Conservation (phyloP, 1,284 basidiomycete genomes). For the Melampsora occidentalis region DNA sequence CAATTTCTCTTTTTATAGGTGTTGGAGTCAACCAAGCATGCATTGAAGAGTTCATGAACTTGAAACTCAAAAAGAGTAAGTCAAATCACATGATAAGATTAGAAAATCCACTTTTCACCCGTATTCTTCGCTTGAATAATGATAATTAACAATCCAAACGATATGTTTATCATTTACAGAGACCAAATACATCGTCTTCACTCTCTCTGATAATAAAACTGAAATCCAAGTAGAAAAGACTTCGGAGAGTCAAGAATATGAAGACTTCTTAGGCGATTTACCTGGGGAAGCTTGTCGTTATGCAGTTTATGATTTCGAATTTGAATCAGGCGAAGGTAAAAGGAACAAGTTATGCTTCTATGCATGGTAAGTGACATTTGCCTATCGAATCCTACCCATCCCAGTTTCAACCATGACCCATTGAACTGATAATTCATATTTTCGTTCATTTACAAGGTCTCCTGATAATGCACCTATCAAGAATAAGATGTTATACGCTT, state of each 20-base stretch:
- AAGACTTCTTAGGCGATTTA: slow-evolving; percentile 72
- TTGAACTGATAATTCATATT: too few species aligned
- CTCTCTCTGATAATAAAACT: slow-evolving; percentile 64
- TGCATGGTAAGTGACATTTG: slow-evolving; percentile 63
- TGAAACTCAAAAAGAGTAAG: slow-evolving; percentile 74
- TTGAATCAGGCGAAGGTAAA: slow-evolving; percentile 72
- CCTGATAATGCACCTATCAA: slow-evolving; percentile 84
- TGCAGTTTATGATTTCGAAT: slow-evolving; percentile 91
- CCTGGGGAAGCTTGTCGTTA: slow-evolving; percentile 76
- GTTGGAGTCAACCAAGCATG: slow-evolving; percentile 65
- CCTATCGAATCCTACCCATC: not conserved
- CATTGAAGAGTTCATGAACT: slow-evolving; percentile 65
- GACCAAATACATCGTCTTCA: slow-evolving; percentile 82
- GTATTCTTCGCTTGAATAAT: not conserved
- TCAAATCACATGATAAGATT: not conserved
- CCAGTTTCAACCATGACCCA: not conserved
- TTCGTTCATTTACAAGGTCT: slow-evolving; percentile 61
- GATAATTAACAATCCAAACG: not conserved
- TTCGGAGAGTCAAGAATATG: slow-evolving; percentile 62
- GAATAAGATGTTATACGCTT: slow-evolving; percentile 91
- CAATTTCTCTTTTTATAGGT: slow-evolving; percentile 66
- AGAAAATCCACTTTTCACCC: not conserved
- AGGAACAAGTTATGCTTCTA: slow-evolving; percentile 87
- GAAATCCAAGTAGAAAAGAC: slow-evolving; percentile 75
- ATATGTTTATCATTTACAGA: slow-evolving; percentile 49